Percentiles rank a stretch among this genome's conserved stretches.
These are phyloP conservation scores for Gaillardinia entomophila DNA, from an alignment of 805 yeast species.

Conservation along the genomic window DNA sequence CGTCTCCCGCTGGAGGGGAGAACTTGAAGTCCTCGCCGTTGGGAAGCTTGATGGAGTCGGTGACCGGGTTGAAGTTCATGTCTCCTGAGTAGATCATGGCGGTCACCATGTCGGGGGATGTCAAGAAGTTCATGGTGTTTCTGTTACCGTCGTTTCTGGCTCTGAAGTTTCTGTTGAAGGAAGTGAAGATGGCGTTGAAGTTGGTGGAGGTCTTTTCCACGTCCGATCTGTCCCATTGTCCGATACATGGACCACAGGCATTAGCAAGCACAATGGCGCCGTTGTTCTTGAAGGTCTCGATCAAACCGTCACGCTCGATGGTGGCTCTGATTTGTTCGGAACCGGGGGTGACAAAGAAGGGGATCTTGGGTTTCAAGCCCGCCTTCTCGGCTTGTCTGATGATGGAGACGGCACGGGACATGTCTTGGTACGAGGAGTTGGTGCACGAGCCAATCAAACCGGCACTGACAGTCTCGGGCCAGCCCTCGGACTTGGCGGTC, in stretches of 20 bases:
- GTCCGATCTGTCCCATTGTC: conserved; percentile 97
- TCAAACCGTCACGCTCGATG: conserved; percentile 89
- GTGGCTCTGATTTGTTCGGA: conserved; percentile 98
- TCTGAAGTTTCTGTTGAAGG: conserved; percentile 96
- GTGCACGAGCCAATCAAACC: conserved; percentile 98
- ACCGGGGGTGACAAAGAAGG: conserved; percentile 96
- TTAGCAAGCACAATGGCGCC: conserved; percentile 94
- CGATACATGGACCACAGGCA: conserved; percentile 99
- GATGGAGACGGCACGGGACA: conserved; percentile 92
- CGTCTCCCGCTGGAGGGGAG: conserved; percentile 75
- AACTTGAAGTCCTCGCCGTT: conserved; percentile 75
- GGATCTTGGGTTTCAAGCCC: conserved; percentile 85
- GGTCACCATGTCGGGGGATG: conserved; percentile 98
- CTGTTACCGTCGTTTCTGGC: conserved; percentile 98
- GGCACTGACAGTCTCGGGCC: conserved; percentile 86
- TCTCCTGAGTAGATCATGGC: conserved; percentile 95
- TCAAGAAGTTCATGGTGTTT: conserved; percentile 93
- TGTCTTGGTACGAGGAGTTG: conserved; percentile 96
- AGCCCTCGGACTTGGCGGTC: conserved; percentile 63
- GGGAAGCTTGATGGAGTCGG: conserved; percentile 69
- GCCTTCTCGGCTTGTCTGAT: conserved; percentile 81
- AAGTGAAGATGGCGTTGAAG: conserved; percentile 86
- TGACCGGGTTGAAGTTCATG: conserved; percentile 84
- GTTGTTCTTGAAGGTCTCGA: conserved; percentile 70
- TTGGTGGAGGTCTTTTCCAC: conserved; percentile 58